Percentiles rank a stretch among this genome's conserved stretches.
Conservation (phyloP, 2,329 filamentous ascomycete genomes). For the Gnomoniopsis sp. region DNA sequence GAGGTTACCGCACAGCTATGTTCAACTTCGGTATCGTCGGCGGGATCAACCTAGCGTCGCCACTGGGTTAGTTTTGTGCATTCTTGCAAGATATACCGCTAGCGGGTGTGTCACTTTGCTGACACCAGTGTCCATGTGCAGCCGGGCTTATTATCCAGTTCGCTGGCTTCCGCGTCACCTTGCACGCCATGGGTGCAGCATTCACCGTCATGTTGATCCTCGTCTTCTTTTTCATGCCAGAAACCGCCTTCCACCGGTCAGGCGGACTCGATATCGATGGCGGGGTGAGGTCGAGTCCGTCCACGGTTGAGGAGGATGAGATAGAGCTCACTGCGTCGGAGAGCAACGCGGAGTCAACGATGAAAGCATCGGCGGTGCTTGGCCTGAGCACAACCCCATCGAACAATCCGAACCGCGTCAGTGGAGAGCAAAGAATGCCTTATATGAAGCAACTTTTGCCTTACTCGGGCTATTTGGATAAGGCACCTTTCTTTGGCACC, state of each 20-base stretch:
- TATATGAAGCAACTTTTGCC: conserved; percentile 29
- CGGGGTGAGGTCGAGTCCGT: conserved; percentile 15
- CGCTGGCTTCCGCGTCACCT: conserved; percentile 28
- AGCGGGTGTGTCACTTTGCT: neutral
- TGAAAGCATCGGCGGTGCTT: neutral
- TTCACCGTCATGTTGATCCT: conserved; percentile 34
- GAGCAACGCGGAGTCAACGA: neutral
- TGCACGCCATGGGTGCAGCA: conserved; percentile 38
- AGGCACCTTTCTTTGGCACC: conserved; percentile 33
- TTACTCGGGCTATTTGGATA: conserved; percentile 36
- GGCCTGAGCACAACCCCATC: neutral
- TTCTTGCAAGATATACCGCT: too few relatives aligned
- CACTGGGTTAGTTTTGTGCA: conserved; percentile 34
- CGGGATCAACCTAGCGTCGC: conserved; percentile 37
- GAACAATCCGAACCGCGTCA: neutral
- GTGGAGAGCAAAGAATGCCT: conserved; percentile 21
- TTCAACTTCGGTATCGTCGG: conserved; percentile 39
- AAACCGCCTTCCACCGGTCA: conserved; percentile 32
- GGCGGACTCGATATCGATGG: conserved; percentile 33
- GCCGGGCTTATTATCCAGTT: conserved; percentile 36
- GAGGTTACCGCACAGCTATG: conserved; percentile 35
- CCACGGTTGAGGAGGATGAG: conserved; percentile 20
- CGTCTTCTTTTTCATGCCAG: conserved; percentile 40
- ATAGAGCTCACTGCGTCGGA: conserved; percentile 13
- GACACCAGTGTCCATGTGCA: conserved; percentile 12